Evolutionary conservation across 208 protist species (phyloP), one percentile per base, ranked within the genome.

Genomic region (Leishmania gerbilli): DNA sequence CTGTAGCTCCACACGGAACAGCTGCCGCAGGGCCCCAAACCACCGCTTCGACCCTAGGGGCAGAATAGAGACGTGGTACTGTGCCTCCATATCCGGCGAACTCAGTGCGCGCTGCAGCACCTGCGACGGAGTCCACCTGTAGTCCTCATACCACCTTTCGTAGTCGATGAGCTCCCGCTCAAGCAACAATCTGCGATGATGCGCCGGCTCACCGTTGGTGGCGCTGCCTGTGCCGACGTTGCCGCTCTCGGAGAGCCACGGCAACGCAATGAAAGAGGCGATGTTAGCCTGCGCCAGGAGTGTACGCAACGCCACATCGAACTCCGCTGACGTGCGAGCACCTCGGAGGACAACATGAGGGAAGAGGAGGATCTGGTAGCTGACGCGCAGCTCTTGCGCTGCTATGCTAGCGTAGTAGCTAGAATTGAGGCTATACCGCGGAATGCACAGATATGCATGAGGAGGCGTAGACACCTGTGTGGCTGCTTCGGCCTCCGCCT

Each of bases 331-430:
- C 8, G 62, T 74, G 17, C 68, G 37, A 37, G 42, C 71, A 5
- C 53, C 47, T 21, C 76, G 81, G 24, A 84, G 58, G 9, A 53
- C 71, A 40, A 84, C 53, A 56, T 84, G 71, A 2, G 81, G 81
- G 15, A 42, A 80, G 31, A 78, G 71, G 2, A 77, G 0, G 53
- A 84, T 72, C 49, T 84, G 81, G 62, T 84, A 84, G 71, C 72
- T 77, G 27, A 77, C 76, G 3, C 21, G 47, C 21, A 80, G 71
- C 31, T 24, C 34, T 19, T 62, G 31, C 45, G 76, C 74, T 0
- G 24, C 42, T 1, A 55, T 37, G 8, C 2, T 60, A 8, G 58
- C 69, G 51, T 62, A 72, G 68, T 84, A 80, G 60, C 60, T 71
- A 0, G 1, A 24, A 31, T 79, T 79, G 71, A 80, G 74, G 37